A percentile compares a stretch with the other conserved stretches of the same genome.
phyloP scores from a whole-genome alignment of 495 filamentous ascomycete species.

The Neurospora sp. region DNA sequence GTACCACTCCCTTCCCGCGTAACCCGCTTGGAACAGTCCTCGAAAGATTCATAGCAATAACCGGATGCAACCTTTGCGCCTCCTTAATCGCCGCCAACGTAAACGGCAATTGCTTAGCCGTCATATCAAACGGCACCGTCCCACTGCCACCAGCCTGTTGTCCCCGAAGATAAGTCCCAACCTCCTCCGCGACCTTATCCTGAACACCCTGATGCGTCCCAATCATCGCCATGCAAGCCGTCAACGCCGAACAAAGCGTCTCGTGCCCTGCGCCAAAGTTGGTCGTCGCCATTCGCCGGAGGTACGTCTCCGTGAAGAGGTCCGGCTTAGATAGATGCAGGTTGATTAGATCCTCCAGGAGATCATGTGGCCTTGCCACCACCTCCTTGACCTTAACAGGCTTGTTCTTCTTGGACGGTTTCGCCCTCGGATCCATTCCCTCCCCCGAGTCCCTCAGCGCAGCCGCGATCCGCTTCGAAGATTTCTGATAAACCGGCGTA shows the following conservation, averaged over 20 bases:
- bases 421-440: no score
- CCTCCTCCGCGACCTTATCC: constrained; percentile 15
- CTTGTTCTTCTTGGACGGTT: not conserved
- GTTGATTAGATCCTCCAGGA: constrained; percentile 27
- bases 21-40: constrained; percentile 36
- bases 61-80: constrained; percentile 49
- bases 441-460: constrained; percentile 3
- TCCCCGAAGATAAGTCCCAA: not conserved
- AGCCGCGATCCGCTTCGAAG: constrained; percentile 13
- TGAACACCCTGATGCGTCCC: constrained; percentile 15
- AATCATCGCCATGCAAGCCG: constrained; percentile 28
- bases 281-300: constrained; percentile 35
- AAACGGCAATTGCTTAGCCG: constrained; percentile 29
- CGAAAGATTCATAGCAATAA: constrained; percentile 46
- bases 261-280: constrained; percentile 41
- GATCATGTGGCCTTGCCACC: constrained; percentile 10
- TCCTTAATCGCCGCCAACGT: constrained; percentile 55
- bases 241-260: constrained; percentile 36
- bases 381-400: not conserved
- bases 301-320: constrained; percentile 25
- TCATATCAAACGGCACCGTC: not conserved
- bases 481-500: constrained; percentile 22
- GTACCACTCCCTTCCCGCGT: constrained; percentile 5
- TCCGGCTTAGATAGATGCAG: constrained; percentile 22
- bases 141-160: not conserved